These are phyloP conservation scores for Blastobotrys illinoisensis DNA, from an alignment of 1,139 yeast genomes.

Conservation along the genomic window DNA sequence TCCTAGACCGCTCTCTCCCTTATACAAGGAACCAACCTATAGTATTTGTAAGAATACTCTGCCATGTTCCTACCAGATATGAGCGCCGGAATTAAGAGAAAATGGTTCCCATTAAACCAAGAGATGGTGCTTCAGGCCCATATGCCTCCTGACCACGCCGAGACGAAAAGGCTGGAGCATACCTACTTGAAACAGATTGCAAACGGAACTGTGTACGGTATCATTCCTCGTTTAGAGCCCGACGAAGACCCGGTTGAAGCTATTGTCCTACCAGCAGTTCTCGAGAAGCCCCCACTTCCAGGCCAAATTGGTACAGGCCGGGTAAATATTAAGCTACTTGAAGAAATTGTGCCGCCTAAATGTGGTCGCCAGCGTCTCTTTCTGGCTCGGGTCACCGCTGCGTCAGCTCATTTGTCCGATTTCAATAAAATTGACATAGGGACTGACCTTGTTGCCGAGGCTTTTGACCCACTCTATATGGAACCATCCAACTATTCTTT, in stretches of 20 bases:
- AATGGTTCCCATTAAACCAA: neutral
- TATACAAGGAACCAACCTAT: too few species aligned
- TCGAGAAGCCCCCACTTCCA: neutral
- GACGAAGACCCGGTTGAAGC: neutral
- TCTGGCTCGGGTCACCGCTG: neutral
- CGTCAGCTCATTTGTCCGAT: neutral
- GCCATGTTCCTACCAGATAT: too few species aligned
- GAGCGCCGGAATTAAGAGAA: too few species aligned
- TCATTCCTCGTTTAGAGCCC: neutral
- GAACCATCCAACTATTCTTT: too few species aligned
- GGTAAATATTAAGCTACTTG: neutral
- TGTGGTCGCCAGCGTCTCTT: neutral
- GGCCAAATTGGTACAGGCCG: neutral
- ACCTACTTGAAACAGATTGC: too few species aligned
- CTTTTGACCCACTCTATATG: too few species aligned
- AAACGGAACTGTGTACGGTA: too few species aligned
- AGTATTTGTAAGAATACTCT: too few species aligned
- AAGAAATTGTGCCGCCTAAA: neutral
- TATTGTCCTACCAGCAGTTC: neutral
- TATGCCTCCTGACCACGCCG: neutral
- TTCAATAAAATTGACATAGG: too few species aligned
- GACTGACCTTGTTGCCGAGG: too few species aligned
- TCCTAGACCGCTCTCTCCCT: too few species aligned
- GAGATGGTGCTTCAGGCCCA: neutral
- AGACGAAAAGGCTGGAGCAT: neutral